Base-by-base conservation (phyloP, 768 basidiomycete genomes). In the Hericium rajendrae region DNA sequence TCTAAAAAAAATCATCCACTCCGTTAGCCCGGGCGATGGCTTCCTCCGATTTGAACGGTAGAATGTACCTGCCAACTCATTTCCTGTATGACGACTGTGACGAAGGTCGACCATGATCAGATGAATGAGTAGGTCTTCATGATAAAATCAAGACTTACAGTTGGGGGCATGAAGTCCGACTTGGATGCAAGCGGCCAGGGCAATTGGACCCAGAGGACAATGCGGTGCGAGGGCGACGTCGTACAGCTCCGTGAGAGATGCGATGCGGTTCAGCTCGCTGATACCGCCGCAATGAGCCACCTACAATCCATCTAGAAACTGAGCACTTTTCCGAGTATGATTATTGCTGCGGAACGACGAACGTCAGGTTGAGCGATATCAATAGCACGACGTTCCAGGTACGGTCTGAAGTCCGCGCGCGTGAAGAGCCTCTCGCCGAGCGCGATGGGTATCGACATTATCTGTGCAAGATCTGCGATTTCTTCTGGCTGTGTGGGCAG, bases 201-300 rank as follows among this genome's bases (percentile, higher is more conserved):
- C 84, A 32, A 89, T 79, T 0, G 86, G 87, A 0, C 85, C 85
- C 1, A 86, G 64, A 2, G 86, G 86, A 69, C 85, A 87, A 64
- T 88, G 85, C 4, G 87, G 85, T 0, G 85, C 86, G 53, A 84
- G 66, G 11, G 79, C 85, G 54, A 88, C 81, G 60, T 88, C 88
- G 65, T 87, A 88, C 3, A 78, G 82, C 67, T 86, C 83, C 1
- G 79, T 77, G 62, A 85, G 70, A 22, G 74, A 70, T 5, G 83
- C 81, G 20, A 86, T 81, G 46, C 80, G 74, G 46, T 79, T 75
- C 5, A 81, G 69, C 65, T 85, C 82, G 41, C 72, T 73, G 64
- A 86, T 85, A 3, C 83, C 80, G 24, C 83, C 81, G 39, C 81
- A 82, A 60, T 83, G 82, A 1, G 79, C 72, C 18, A 81, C 76